Evolutionary conservation across 2,329 filamentous ascomycete species (phyloP), one percentile per base, ranked within the genome.

Genomic region (Dactylellina haptotyla): DNA sequence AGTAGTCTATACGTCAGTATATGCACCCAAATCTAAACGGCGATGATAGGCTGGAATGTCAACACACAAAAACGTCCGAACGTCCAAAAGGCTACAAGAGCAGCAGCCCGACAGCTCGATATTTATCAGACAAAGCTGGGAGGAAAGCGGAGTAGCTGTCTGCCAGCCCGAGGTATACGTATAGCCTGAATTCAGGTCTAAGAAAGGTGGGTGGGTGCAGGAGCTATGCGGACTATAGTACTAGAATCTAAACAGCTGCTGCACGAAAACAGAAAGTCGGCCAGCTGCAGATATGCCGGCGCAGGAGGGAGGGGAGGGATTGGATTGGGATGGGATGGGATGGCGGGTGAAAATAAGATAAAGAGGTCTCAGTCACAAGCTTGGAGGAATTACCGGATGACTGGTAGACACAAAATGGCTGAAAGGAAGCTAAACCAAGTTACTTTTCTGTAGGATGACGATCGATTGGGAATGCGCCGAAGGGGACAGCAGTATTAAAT

Each of bases 101-200:
- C 18, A 28, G 23, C 53, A 57, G 37, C 53, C 20, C 20, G 18
- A 28, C 20, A 26, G 16, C 46, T 28, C 9, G 23, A n/a, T 56
- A 43, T 57, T 43, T 57, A 57, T 57, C 14, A 56, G 18, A 20
- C 10, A 51, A 28, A 30, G 18, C 3, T 16, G 30, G 6, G 14
- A 51, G n/a, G 58, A 72, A 63, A 72, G 67, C 67, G 53, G 59
- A 64, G 59, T 58, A 58, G 45, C 48, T 56, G 16, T 1, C 54
- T 54, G 30, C 59, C 28, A 54, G 37, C 32, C 63, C 26, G 53
- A 59, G 43, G 53, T 34, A n/a, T 26, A 20, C n/a, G 30, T 71
- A 73, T 59, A 73, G 69, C 51, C 69, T 73, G 69, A 73, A 73
- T 73, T 54, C 69, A 26, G 32, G n/a, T 41, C 45, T 34, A 43